Conservation (phyloP, 306 rosid genomes). For the Dalbergia cultrata region DNA sequence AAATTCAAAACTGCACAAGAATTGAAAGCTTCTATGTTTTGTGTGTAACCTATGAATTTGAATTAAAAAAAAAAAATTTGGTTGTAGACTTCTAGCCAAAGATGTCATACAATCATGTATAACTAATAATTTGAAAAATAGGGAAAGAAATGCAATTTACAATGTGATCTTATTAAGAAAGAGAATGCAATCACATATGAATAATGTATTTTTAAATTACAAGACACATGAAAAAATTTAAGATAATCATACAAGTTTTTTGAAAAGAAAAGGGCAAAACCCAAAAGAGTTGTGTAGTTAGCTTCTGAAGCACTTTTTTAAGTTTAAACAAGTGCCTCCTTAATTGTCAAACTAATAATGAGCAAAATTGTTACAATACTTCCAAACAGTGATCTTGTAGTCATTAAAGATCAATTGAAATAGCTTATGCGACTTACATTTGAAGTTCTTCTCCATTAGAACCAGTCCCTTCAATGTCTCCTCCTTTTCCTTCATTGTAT, state of each 20-base stretch:
- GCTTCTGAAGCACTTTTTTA: neutral
- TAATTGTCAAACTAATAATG: neutral
- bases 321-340: neutral
- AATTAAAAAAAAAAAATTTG: neutral
- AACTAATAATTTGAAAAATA: neutral
- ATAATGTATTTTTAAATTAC: no score
- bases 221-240: no score
- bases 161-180: slow-evolving; percentile 14
- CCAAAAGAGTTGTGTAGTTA: no score
- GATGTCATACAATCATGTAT: neutral
- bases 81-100: neutral
- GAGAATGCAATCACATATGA: neutral
- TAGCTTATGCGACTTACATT: slow-evolving; percentile 63
- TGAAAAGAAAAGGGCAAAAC: neutral
- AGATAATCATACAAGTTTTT: no score
- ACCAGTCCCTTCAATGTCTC: slow-evolving; percentile 96
- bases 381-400: slow-evolving; percentile 24
- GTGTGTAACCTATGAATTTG: neutral
- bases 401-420: slow-evolving; percentile 29
- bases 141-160: neutral
- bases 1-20: slow-evolving; percentile 26
- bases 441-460: slow-evolving; percentile 98
- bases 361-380: slow-evolving; percentile 6
- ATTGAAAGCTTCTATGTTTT: slow-evolving; percentile 29
- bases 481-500: slow-evolving; percentile 90